phyloP scores from a whole-genome alignment of 805 yeast genomes.

The Ogataea nonfermentans region DNA sequence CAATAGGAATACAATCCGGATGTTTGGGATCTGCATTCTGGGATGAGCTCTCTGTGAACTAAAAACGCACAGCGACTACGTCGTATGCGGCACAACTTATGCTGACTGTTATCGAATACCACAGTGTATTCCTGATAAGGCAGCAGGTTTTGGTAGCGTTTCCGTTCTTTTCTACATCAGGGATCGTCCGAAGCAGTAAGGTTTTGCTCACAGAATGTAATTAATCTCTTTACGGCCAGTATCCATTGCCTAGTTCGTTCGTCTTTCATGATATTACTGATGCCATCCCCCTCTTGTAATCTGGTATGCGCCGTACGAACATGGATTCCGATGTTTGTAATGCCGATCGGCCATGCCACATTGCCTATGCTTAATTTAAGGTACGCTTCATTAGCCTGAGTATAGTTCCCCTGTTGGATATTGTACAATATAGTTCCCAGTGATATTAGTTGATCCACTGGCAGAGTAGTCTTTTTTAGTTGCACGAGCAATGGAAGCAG shows the following conservation, averaged over 20 bases:
- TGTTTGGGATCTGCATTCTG: too few relatives aligned
- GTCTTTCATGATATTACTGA: slow-evolving; percentile 76
- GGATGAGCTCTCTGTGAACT: too few relatives aligned
- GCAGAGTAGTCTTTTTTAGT: slow-evolving; percentile 44
- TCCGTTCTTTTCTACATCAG: slow-evolving; percentile 1
- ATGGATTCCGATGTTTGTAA: slow-evolving; percentile 75
- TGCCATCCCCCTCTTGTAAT: slow-evolving; percentile 39
- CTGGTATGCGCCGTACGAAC: slow-evolving; percentile 62
- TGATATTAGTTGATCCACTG: slow-evolving; percentile 45
- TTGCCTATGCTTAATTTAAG: slow-evolving; percentile 79
- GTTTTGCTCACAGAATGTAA: slow-evolving; percentile 48
- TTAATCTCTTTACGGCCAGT: slow-evolving; percentile 66
- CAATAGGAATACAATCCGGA: too few relatives aligned
- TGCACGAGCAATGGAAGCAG: slow-evolving; percentile 52
- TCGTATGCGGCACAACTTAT: too few relatives aligned
- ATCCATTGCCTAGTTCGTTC: slow-evolving; percentile 77
- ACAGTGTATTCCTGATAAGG: too few relatives aligned
- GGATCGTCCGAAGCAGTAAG: neutral
- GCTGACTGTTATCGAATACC: too few relatives aligned
- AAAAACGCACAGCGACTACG: too few relatives aligned
- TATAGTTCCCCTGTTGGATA: slow-evolving; percentile 52
- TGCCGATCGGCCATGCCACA: slow-evolving; percentile 92
- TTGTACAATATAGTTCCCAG: slow-evolving; percentile 59
- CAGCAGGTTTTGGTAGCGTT: neutral
- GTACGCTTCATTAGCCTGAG: slow-evolving; percentile 63